phyloP scores from a whole-genome alignment of 345 rosid species.

The Pistacia integerrima region DNA sequence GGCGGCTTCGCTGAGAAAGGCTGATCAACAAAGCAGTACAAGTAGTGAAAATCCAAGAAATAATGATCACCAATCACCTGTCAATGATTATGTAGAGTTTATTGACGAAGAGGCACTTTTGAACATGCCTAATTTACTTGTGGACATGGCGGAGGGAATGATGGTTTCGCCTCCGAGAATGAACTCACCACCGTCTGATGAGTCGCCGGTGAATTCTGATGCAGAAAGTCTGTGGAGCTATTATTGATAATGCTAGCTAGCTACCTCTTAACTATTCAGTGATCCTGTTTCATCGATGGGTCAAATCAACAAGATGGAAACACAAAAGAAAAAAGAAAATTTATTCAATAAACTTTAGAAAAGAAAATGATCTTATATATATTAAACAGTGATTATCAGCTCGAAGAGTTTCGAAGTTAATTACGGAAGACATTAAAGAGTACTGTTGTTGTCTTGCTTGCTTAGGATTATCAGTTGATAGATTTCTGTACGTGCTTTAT shows the following conservation, averaged over 20 bases:
- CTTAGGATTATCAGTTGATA: no score
- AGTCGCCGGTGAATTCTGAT: conserved; percentile 62
- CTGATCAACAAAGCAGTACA: conserved; percentile 17
- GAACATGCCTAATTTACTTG: conserved; percentile 79
- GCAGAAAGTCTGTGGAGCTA: conserved; percentile 77
- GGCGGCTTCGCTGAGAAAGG: conserved; percentile 41
- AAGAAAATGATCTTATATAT: neutral
- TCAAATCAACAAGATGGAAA: neutral
- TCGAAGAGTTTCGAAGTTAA: no score
- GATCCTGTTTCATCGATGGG: neutral
- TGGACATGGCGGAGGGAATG: conserved; percentile 95
- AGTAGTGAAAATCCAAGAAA: conserved; percentile 3
- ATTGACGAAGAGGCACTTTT: conserved; percentile 79
- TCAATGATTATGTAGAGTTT: conserved; percentile 28
- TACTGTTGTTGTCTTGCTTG: no score
- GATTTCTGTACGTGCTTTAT: no score
- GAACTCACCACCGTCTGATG: conserved; percentile 47
- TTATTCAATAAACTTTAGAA: no score
- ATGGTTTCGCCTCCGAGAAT: conserved; percentile 81
- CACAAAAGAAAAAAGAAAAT: neutral
- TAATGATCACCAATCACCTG: neutral
- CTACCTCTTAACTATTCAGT: neutral
- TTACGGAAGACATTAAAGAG: no score
- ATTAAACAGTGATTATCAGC: no score
- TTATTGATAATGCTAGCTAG: conserved; percentile 17